Conservation (phyloP, 352 stramenopile species). For the Pythium diclinum region DNA sequence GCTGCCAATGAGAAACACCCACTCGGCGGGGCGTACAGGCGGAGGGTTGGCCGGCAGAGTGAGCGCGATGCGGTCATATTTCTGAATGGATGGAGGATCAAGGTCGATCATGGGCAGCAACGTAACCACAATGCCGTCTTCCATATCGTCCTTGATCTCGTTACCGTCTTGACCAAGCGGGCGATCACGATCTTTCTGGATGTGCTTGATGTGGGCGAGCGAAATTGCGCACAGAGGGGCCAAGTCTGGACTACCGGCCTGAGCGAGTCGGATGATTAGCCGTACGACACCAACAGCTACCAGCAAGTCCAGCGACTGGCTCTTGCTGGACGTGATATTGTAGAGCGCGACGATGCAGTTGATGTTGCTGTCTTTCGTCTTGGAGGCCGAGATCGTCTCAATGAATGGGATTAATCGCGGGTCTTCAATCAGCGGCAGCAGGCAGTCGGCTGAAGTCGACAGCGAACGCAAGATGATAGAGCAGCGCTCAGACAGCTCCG, state of each 20-base stretch:
- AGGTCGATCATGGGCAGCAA: slow-evolving; percentile 79
- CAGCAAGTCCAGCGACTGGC: slow-evolving; percentile 41
- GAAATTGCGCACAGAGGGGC: slow-evolving; percentile 63
- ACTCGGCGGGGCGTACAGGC: slow-evolving; percentile 44
- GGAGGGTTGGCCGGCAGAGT: slow-evolving; percentile 45
- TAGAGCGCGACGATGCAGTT: slow-evolving; percentile 73
- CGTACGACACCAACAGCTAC: slow-evolving; percentile 50
- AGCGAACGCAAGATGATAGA: slow-evolving; percentile 68
- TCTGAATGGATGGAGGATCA: slow-evolving; percentile 59
- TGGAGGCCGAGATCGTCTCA: slow-evolving; percentile 33
- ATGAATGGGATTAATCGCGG: slow-evolving; percentile 52
- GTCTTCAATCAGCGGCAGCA: slow-evolving; percentile 51
- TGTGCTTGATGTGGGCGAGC: slow-evolving; percentile 76
- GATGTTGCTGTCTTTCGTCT: slow-evolving; percentile 42
- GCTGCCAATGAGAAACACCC: slow-evolving; percentile 49
- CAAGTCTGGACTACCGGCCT: slow-evolving; percentile 47
- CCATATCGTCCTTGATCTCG: slow-evolving; percentile 54
- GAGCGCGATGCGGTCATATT: slow-evolving; percentile 59
- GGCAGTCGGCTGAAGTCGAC: slow-evolving; percentile 47
- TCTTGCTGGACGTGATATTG: slow-evolving; percentile 62
- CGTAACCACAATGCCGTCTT: slow-evolving; percentile 64
- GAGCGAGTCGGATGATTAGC: slow-evolving; percentile 64
- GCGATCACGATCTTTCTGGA: slow-evolving; percentile 47
- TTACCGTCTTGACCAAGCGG: slow-evolving; percentile 21
- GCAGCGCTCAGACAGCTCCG: slow-evolving; percentile 52